Percentiles rank a stretch among this genome's conserved stretches.
Evolutionary conservation across 345 rosid species (phyloP).

Genomic region (Populus pruinosa): DNA sequence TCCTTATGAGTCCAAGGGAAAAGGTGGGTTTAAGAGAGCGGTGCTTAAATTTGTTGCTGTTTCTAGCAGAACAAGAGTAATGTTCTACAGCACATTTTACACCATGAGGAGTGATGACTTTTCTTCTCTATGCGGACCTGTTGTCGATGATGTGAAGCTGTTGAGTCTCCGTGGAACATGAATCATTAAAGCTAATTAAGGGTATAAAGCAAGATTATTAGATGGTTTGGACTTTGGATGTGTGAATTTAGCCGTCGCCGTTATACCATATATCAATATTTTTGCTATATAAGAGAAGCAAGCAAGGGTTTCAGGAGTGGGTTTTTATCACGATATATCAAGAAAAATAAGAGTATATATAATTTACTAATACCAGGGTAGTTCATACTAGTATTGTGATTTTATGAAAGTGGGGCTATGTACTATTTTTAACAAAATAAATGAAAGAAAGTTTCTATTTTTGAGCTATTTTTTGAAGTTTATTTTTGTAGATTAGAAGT

Average conservation of each 20-base stretch:
- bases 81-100: conserved; percentile 70
- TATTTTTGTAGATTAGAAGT: no score
- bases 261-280: background rate
- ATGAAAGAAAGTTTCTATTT: background rate
- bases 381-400: background rate
- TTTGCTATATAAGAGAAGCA: background rate
- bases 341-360: background rate
- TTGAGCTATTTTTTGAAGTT: no score
- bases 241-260: background rate
- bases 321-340: background rate
- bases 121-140: conserved; percentile 79
- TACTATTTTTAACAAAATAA: background rate
- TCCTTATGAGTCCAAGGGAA: conserved; percentile 54
- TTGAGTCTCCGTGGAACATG: conserved; percentile 32
- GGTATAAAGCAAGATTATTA: background rate
- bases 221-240: background rate
- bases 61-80: conserved; percentile 47
- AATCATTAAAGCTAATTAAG: background rate
- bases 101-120: conserved; percentile 59
- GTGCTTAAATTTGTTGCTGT: conserved; percentile 51
- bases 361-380: background rate
- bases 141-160: conserved; percentile 63
- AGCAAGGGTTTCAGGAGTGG: background rate
- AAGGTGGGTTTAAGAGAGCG: conserved; percentile 55
- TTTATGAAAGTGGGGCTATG: background rate